Evolutionary conservation across 2,329 filamentous ascomycete species (phyloP), one percentile per base, ranked within the genome.

Genomic region (Neospermospora avenae): DNA sequence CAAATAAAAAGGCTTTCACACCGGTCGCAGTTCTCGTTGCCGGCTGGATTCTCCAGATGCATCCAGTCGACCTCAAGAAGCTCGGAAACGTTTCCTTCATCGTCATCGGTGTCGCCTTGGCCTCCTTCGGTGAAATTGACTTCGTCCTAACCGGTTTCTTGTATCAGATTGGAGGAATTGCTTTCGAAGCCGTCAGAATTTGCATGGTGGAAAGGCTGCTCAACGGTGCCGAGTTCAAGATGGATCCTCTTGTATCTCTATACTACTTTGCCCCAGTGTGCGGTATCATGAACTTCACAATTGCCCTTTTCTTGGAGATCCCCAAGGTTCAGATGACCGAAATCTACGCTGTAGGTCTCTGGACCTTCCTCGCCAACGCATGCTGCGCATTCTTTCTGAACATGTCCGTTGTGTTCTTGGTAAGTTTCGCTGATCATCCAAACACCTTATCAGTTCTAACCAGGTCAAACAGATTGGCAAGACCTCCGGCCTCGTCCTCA

Each of bases 51-150:
- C 86, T 98, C 71, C 91, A 92, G 60, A 86, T 96, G 63, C 68
- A 70, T 55, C 86, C 90, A 63, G 90, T 91, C 57, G 96, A 92
- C 78, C 74, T 95, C 68, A 93, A 87, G 80, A 89, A 91, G 52
- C 88, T 99, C 70, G 84, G 90, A 73, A 99, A 99, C 74, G 93
- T 99, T 64, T 95, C 90, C 44, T 84, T 93, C 74, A 99, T 99
- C 70, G 95, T 98, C 55, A 76, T 98, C 56, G 95, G 95, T 81
- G 93, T 98, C 69, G 81, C 97, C 67, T 91, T 99, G 72, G 95
- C 95, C 53, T 96, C 93, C 1, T 84, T 96, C 65, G 95, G 95
- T 71, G 95, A 99, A 80, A 96, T 99, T 76, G 87, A 93, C 74
- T 99, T 99, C 74, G 89, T 91, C 70, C 80, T 89, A 76, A 81